These are phyloP conservation scores for Chenopodium formosanum DNA, from an alignment of 148 eudicot species.

Conservation along the genomic window DNA sequence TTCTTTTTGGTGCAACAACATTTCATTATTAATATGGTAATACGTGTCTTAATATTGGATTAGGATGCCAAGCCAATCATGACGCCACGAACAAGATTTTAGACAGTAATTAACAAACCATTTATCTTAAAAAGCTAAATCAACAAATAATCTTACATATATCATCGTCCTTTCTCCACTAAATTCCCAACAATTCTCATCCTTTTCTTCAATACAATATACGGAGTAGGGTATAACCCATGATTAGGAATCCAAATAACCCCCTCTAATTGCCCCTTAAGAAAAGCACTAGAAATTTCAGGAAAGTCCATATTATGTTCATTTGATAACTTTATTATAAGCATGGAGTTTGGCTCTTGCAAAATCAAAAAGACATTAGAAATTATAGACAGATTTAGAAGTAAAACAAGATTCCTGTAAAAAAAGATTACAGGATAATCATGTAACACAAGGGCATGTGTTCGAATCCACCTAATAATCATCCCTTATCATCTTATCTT, in stretches of 20 bases:
- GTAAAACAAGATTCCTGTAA: not conserved
- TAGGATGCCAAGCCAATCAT: not conserved
- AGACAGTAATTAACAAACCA: not conserved
- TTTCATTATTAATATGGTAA: not conserved
- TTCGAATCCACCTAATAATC: not conserved
- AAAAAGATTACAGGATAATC: constrained; percentile 1
- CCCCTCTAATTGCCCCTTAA: not conserved
- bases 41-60: not conserved
- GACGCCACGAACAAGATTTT: not conserved
- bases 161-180: not conserved
- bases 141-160: not conserved
- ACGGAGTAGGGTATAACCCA: no score
- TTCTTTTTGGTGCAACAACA: no score
- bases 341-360: constrained; percentile 19
- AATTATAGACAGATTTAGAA: not conserved
- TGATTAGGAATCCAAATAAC: no score
- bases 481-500: not conserved
- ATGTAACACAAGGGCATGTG: not conserved
- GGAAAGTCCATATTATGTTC: not conserved
- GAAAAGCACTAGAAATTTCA: not conserved
- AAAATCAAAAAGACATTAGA: constrained; percentile 14
- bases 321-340: not conserved
- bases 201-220: not conserved
- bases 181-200: not conserved
- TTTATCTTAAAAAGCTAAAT: constrained; percentile 2